Base-by-base conservation (phyloP, 192 early-diverging fungal genomes). In the Chytriomyces sp. region DNA sequence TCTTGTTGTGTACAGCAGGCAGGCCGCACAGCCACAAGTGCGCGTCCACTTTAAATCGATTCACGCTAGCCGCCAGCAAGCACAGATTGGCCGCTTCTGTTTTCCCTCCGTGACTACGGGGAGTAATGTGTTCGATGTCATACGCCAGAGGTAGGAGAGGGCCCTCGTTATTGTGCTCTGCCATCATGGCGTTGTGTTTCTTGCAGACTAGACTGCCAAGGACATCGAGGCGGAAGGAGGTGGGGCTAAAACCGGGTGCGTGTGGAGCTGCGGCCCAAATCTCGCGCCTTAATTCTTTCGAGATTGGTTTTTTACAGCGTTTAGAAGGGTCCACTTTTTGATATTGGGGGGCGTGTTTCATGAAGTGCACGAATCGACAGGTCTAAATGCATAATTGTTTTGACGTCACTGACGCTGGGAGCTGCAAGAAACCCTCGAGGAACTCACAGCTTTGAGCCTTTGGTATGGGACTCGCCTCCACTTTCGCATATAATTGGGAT, bases 21-120 rank as follows among this genome's bases (percentile, higher is more conserved):
- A 64, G 3, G 25, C 62, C 62, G 19, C 39, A 41, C 7, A 64
- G 25, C 22, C 39, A 64, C 37, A 64, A 17, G 49, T 64, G 62
- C 37, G 62, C 62, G 28, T 64, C 62, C 28, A 30, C n/a, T 30
- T 64, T 64, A 44, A 25, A 64, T n/a, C 62, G 62, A 44, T 64
- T 64, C 6, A 44, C 40, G 12, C 8, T 34, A n/a, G 62, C 62
- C n/a, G 39, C 49, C 22, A 64, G 28, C 14, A 64, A 22, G 30
- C 62, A 64, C 37, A 64, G 14, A 30, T 64, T 64, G 3, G 10
- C 62, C 39, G 30, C n/a, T 14, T 12, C 37, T 12, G 62, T 64
- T 28, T 12, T 26, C 10, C 62, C 62, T 0, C 62, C 62, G 49
- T 64, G 62, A 17, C 39, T 44, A 14, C 62, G 62, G 5, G 62